Evolutionary conservation across 805 yeast genomes (phyloP), one percentile per base, ranked within the genome.

Genomic region (Ogataea minuta): DNA sequence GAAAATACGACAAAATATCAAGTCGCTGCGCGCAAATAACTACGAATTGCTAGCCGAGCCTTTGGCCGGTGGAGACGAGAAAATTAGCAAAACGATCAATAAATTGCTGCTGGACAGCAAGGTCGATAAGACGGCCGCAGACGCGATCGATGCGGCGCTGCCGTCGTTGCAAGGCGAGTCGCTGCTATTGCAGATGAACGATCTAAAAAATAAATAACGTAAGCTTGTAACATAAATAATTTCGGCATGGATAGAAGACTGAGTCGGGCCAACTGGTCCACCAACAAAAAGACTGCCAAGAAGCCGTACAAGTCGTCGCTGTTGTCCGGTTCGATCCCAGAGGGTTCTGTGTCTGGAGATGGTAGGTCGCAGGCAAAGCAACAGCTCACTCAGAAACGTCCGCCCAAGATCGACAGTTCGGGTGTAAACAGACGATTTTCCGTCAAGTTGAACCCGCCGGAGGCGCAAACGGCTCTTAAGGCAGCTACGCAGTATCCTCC

Each of bases 261-360:
- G 12, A 54, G 58, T 34, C 46, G 54, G 39, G 59, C 57, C 46
- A 53, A 50, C 45, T 54, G 59, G 59, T 47, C 56, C 23, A 50
- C 59, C 15, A 48, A 48, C 14, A n/a, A 24, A 21, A 32, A 24
- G 25, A 32, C 16, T n/a, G 21, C 34, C 6, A 32, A 24, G 23
- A 31, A 29, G 39, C 14, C 36, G 20, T 32, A 32, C 30, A 32
- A 24, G 28, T 35, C 43, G 19, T 24, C 40, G 2, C 36, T 17
- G 21, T 21, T 35, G n/a, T 28, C 46, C 6, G 41, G 28, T 11
- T 41, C 46, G 7, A 31, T 32, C n/a, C n/a, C 20, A 5, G 31
- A 28, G 25, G 29, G 21, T 11, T 20, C 30, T 17, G 36, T 20
- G 9, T 9, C 21, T 5, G 6, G 19, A 2, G 26, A 14, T 13